These are phyloP conservation scores for Skeletonema grethae DNA, from an alignment of 108 stramenopile species.

Conservation along the genomic window DNA sequence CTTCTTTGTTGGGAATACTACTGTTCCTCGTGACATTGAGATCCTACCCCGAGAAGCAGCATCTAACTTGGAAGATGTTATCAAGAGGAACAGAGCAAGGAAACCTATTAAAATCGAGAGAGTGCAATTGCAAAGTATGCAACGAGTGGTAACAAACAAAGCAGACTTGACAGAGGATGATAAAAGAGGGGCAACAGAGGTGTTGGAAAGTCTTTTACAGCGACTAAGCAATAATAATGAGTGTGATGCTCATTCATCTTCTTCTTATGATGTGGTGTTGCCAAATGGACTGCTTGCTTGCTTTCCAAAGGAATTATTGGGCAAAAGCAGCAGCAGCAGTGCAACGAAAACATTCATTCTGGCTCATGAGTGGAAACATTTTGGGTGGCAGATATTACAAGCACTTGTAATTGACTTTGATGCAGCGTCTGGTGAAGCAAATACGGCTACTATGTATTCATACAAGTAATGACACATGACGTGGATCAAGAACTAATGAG, in stretches of 20 bases:
- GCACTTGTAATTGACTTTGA: background rate
- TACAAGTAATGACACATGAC: background rate
- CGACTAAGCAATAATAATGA: background rate
- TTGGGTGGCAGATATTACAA: background rate
- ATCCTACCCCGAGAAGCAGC: background rate
- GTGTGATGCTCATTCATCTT: background rate
- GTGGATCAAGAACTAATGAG: no score
- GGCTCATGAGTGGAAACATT: background rate
- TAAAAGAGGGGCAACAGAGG: background rate
- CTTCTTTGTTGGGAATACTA: background rate
- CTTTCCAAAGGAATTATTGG: background rate
- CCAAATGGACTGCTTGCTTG: background rate
- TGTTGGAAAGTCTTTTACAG: slow-evolving; percentile 2
- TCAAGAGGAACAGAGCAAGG: background rate
- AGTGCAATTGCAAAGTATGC: background rate
- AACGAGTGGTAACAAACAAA: background rate
- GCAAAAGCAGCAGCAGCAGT: background rate
- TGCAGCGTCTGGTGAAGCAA: background rate
- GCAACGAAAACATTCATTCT: background rate
- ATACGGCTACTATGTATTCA: background rate
- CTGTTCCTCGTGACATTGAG: background rate
- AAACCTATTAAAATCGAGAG: background rate
- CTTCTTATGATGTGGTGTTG: slow-evolving; percentile 4
- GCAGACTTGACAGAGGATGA: background rate
- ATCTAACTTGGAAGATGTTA: background rate